Evolutionary conservation across 2,329 filamentous ascomycete genomes (phyloP).

Genomic region (Penicillium sp.): DNA sequence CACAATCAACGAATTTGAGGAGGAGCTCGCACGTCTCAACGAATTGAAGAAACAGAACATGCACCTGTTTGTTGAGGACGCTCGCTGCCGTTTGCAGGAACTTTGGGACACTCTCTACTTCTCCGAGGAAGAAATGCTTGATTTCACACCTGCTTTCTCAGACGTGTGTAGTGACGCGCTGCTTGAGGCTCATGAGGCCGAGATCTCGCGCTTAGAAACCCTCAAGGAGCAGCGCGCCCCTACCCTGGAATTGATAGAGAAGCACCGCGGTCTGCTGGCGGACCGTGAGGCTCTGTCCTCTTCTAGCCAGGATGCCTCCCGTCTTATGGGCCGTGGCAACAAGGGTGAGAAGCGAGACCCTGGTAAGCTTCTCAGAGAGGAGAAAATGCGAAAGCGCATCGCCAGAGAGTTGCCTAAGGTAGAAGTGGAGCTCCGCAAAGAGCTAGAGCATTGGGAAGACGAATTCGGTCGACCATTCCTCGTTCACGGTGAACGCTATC

Average conservation of each 20-base stretch:
- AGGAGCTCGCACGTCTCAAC: slow-evolving; percentile 80
- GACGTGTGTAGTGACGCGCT: slow-evolving; percentile 96
- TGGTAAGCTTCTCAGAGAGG: slow-evolving; percentile 86
- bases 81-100: slow-evolving; percentile 83
- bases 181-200: slow-evolving; percentile 88
- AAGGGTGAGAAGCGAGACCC: slow-evolving; percentile 95
- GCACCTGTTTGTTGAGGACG: slow-evolving; percentile 93
- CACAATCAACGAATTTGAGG: slow-evolving; percentile 93
- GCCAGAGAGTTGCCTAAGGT: slow-evolving; percentile 94
- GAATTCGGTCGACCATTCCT: slow-evolving; percentile 92
- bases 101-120: slow-evolving; percentile 94
- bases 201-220: slow-evolving; percentile 76
- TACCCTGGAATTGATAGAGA: slow-evolving; percentile 77
- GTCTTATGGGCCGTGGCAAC: slow-evolving; percentile 83
- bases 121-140: slow-evolving; percentile 97
- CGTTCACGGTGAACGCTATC: slow-evolving; percentile 86
- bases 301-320: slow-evolving; percentile 91
- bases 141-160: slow-evolving; percentile 94
- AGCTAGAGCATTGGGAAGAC: slow-evolving; percentile 85
- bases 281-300: slow-evolving; percentile 85
- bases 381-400: slow-evolving; percentile 98
- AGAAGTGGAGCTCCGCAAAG: slow-evolving; percentile 74
- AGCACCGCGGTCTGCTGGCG: slow-evolving; percentile 74
- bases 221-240: slow-evolving; percentile 85
- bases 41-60: slow-evolving; percentile 94